Percentiles rank a stretch among this genome's conserved stretches.
Conservation (phyloP, 768 basidiomycete genomes). For the Suillus subluteus region DNA sequence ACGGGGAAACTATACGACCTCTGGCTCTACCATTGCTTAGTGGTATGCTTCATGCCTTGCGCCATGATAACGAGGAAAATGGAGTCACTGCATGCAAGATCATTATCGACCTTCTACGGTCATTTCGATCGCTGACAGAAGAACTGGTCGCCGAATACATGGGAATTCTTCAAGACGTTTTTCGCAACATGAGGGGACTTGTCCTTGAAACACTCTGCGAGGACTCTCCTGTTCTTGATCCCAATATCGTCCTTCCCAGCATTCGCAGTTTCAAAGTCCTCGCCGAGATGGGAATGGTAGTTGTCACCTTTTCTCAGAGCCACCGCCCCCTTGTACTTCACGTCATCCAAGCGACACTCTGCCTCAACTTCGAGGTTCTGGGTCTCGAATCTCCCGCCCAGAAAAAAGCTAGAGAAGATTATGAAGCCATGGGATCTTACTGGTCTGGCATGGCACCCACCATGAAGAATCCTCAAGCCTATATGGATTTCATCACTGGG, state of each 20-base stretch:
- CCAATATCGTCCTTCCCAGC: slow-evolving; percentile 64
- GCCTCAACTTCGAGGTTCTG: slow-evolving; percentile 80
- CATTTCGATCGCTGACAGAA: slow-evolving; percentile 72
- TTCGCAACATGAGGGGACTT: slow-evolving; percentile 71
- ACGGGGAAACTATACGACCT: slow-evolving; percentile 74
- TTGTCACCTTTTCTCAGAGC: slow-evolving; percentile 88
- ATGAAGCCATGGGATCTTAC: slow-evolving; percentile 78
- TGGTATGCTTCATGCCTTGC: slow-evolving; percentile 83
- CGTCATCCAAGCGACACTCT: slow-evolving; percentile 69
- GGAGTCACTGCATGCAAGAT: slow-evolving; percentile 89
- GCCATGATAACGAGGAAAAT: slow-evolving; percentile 95
- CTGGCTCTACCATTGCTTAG: slow-evolving; percentile 70
- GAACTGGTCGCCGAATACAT: slow-evolving; percentile 80
- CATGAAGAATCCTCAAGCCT: slow-evolving; percentile 73
- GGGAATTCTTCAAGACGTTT: slow-evolving; percentile 76
- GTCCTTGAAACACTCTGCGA: slow-evolving; percentile 78
- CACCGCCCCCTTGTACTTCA: slow-evolving; percentile 68
- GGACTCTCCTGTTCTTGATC: slow-evolving; percentile 56
- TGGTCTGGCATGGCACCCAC: slow-evolving; percentile 84
- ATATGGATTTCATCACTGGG: slow-evolving; percentile 81
- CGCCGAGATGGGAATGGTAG: slow-evolving; percentile 90
- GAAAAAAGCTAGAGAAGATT: slow-evolving; percentile 72
- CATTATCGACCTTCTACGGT: slow-evolving; percentile 85
- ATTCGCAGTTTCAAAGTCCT: slow-evolving; percentile 92
- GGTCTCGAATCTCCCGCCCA: slow-evolving; percentile 83